These are phyloP conservation scores for Pisolithus thermaeus DNA, from an alignment of 1,284 basidiomycete genomes.

Conservation along the genomic window DNA sequence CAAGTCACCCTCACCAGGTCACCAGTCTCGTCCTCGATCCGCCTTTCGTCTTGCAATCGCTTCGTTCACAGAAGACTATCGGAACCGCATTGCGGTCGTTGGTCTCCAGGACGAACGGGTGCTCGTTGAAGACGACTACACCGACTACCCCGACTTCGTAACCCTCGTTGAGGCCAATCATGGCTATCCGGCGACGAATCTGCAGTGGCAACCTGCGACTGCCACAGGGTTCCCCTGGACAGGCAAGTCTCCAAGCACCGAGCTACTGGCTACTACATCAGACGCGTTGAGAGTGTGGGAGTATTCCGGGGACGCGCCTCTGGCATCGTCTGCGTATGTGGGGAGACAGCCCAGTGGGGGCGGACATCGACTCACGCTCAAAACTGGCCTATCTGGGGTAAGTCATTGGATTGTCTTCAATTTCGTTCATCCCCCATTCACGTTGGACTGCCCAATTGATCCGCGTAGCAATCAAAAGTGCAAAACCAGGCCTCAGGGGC, in stretches of 20 bases:
- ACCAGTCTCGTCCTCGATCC: slow-evolving; percentile 66
- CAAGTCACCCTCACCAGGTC: slow-evolving; percentile 68
- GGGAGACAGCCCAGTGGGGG: slow-evolving; percentile 54
- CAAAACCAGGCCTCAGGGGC: slow-evolving; percentile 79
- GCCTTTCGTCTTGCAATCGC: slow-evolving; percentile 76
- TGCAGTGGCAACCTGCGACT: slow-evolving; percentile 78
- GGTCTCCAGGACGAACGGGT: slow-evolving; percentile 80
- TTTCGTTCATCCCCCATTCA: slow-evolving; percentile 6
- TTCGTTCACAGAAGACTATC: slow-evolving; percentile 74
- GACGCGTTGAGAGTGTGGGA: slow-evolving; percentile 90
- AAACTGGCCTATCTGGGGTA: slow-evolving; percentile 79
- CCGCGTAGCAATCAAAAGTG: slow-evolving; percentile 74
- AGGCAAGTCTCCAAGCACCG: slow-evolving; percentile 55
- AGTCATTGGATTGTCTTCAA: slow-evolving; percentile 27
- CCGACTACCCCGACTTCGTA: slow-evolving; percentile 76
- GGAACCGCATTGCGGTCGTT: slow-evolving; percentile 77
- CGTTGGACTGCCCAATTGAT: slow-evolving; percentile 4
- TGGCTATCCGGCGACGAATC: slow-evolving; percentile 77
- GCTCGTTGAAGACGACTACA: slow-evolving; percentile 75
- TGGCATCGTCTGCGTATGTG: slow-evolving; percentile 60
- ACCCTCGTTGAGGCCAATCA: slow-evolving; percentile 75
- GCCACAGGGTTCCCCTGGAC: slow-evolving; percentile 58
- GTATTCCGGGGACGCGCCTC: slow-evolving; percentile 57
- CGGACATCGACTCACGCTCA: slow-evolving; percentile 58
- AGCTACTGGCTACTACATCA: slow-evolving; percentile 85